Evolutionary conservation across 2,329 filamentous ascomycete genomes (phyloP), one percentile per base, ranked within the genome.

Genomic region (Exophiala aquamarina): DNA sequence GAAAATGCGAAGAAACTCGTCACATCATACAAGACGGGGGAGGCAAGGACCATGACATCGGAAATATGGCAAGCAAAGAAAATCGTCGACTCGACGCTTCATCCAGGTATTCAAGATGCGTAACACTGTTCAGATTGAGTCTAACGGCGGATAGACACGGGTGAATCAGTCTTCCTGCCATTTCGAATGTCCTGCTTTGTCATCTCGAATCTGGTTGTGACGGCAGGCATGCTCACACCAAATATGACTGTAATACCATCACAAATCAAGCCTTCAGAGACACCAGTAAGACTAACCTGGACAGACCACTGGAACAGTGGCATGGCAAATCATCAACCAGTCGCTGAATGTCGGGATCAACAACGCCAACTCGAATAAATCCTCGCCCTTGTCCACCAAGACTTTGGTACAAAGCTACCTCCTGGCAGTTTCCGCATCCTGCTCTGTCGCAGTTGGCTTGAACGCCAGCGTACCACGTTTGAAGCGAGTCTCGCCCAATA

Each of bases 291-390:
- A 87, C 41, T 44, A 19, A 44, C 32, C 3, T 23, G 23, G 9
- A 15, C 41, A 49, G 78, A 95, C 86, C 35, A 79, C 80, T 33
- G 93, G 92, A 42, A 96, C 89, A 4, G 77, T 97, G 29, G 84
- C 86, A 57, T 98, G 93, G 93, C 93, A 98, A 72, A 82, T 96
- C 49, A 82, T 87, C 58, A 98, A 98, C 71, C 93, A 98, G 74
- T 96, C 91, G 10, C 84, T 98, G 61, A 98, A 98, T 67, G 93
- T 98, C 20, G 92, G 89, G 58, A 92, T 98, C 77, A 98, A 98
- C 78, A 90, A 83, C 66, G 88, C 92, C 64, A 98, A 98, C 68
- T 89, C 59, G 55, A 98, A 98, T 79, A 98, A 98, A 70, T 95
- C 90, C 31, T 91, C 89, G 3, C 89, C 92, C 1, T 79, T 97